Percentiles rank a stretch among this genome's conserved stretches.
These are phyloP conservation scores for Monosporascus sp. DNA, from an alignment of 2,329 filamentous ascomycete genomes.

Conservation along the genomic window DNA sequence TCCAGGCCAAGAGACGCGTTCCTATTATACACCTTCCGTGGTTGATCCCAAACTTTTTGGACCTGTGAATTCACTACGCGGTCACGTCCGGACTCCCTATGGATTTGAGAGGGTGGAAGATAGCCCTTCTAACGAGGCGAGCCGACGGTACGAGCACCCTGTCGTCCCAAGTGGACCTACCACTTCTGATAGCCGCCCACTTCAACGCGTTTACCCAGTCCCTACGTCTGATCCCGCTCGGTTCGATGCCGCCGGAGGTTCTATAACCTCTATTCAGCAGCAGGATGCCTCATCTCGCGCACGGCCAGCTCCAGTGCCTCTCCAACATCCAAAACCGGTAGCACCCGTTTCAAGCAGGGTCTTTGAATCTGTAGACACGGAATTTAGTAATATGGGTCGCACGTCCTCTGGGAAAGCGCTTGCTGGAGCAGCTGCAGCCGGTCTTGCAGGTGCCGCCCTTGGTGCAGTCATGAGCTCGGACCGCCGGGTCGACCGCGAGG, in stretches of 20 bases:
- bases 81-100: constrained; percentile 49
- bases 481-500: constrained; percentile 23
- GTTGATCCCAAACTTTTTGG: constrained; percentile 57
- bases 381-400: constrained; percentile 29
- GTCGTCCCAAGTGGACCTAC: constrained; percentile 30
- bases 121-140: constrained; percentile 14
- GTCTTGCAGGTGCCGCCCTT: constrained; percentile 43
- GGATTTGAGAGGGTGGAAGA: constrained; percentile 43
- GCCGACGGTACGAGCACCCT: constrained; percentile 32
- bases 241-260: constrained; percentile 53
- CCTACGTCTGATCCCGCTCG: constrained; percentile 59
- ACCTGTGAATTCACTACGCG: constrained; percentile 56
- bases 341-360: constrained; percentile 65
- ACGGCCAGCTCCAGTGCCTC: constrained; percentile 56
- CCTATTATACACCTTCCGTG: constrained; percentile 35
- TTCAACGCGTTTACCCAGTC: constrained; percentile 63
- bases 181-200: constrained; percentile 31
- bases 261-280: constrained; percentile 36
- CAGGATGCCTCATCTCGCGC: constrained; percentile 35
- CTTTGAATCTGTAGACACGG: constrained; percentile 48
- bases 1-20: constrained; percentile 7
- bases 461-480: constrained; percentile 41
- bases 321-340: constrained; percentile 84
- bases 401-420: constrained; percentile 35
- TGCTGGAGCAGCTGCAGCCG: constrained; percentile 41